Conservation (phyloP, 768 basidiomycete species). For the Polyporus arcularius region DNA sequence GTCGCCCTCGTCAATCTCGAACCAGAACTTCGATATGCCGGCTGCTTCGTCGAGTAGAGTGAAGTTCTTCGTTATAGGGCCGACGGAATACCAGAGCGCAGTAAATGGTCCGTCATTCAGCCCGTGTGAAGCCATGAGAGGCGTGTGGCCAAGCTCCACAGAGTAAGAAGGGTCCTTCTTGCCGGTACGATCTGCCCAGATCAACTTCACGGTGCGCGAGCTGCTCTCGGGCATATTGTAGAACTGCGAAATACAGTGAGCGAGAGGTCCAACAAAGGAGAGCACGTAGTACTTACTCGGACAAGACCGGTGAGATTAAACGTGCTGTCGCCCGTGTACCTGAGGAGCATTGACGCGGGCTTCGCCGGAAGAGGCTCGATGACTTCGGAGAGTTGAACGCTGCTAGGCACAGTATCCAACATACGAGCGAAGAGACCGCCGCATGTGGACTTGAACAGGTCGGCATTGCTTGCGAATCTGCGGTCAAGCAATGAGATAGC, state of each 20-base stretch:
- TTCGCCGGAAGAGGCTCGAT: slow-evolving; percentile 32
- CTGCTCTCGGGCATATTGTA: slow-evolving; percentile 38
- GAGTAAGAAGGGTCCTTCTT: slow-evolving; percentile 12
- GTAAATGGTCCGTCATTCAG: slow-evolving; percentile 33
- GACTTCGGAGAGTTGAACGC: slow-evolving; percentile 46
- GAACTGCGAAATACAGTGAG: neutral
- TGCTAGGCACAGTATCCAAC: slow-evolving; percentile 49
- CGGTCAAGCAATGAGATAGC: neutral
- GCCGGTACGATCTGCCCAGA: slow-evolving; percentile 44
- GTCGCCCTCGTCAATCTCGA: slow-evolving; percentile 42
- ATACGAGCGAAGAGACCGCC: slow-evolving; percentile 43
- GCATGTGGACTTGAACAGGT: slow-evolving; percentile 42
- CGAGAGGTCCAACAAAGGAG: neutral
- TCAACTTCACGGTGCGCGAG: slow-evolving; percentile 39
- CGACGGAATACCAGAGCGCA: slow-evolving; percentile 46
- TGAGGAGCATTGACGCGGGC: neutral
- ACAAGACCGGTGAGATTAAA: neutral
- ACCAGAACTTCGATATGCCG: slow-evolving; percentile 54
- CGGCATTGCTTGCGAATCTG: slow-evolving; percentile 33
- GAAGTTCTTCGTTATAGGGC: slow-evolving; percentile 26
- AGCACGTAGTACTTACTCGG: neutral
- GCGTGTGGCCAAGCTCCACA: neutral
- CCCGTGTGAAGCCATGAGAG: neutral
- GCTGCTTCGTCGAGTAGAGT: slow-evolving; percentile 31
- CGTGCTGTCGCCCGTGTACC: neutral